Conservation (phyloP, 2,329 filamentous ascomycete species). For the Neonectria magnoliae region DNA sequence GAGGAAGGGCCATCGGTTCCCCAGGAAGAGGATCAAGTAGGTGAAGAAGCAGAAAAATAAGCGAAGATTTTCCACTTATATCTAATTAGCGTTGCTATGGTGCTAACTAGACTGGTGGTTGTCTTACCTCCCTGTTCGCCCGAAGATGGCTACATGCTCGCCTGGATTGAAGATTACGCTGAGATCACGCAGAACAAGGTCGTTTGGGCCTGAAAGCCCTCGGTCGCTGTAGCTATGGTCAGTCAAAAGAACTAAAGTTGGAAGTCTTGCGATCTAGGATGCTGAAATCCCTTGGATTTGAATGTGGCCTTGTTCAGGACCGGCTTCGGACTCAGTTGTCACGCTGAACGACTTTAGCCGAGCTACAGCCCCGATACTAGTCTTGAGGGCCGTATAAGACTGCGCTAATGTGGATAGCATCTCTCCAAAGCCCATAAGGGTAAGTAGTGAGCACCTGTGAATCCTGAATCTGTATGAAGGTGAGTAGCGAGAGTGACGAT, state of each 20-base stretch:
- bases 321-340: slow-evolving; percentile 3
- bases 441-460: slow-evolving; percentile 53
- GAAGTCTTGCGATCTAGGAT: slow-evolving; percentile 11
- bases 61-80: slow-evolving; percentile 54
- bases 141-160: slow-evolving; percentile 14
- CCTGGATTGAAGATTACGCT: slow-evolving; percentile 10
- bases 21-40: slow-evolving; percentile 50
- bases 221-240: neutral
- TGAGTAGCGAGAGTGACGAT: too few species aligned
- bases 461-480: slow-evolving; percentile 43
- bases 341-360: slow-evolving; percentile 29
- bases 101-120: too few species aligned
- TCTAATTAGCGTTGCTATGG: neutral
- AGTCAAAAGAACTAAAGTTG: too few species aligned
- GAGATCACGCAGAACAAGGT: slow-evolving; percentile 3
- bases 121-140: slow-evolving; percentile 20
- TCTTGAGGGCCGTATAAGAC: slow-evolving; percentile 48
- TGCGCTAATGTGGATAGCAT: slow-evolving; percentile 41
- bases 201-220: neutral
- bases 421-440: slow-evolving; percentile 48
- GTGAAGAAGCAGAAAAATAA: slow-evolving; percentile 51
- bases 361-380: slow-evolving; percentile 43
- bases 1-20: neutral
- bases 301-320: slow-evolving; percentile 7
- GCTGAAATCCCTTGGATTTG: slow-evolving; percentile 19